Evolutionary conservation across 2,329 filamentous ascomycete species (phyloP), one percentile per base, ranked within the genome.

Genomic region (Plectosphaerella sp.): DNA sequence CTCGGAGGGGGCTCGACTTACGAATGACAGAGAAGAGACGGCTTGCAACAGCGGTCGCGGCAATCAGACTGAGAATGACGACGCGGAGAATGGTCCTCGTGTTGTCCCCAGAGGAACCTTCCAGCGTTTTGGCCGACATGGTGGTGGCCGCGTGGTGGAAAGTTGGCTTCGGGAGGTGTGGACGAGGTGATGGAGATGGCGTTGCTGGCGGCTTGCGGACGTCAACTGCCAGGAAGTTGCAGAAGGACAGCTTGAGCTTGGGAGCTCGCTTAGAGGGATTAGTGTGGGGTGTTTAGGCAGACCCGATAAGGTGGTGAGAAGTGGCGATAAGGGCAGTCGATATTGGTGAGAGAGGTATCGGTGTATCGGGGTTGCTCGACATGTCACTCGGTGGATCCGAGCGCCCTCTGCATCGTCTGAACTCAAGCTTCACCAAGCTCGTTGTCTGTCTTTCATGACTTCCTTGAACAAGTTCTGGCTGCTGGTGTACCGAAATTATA

Each of bases 21-120:
- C 94, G 89, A 73, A 99, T 97, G 61, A 99, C 94, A 65, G 91
- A 97, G 81, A 99, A 99, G 61, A 99, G 80, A 73, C 94, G 90
- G 73, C 92, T 96, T 61, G 92, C 84, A 67, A 97, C 83, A 61
- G 93, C 91, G 57, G 94, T 92, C 53, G 84, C 91, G 59, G 94
- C 94, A 72, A 99, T 97, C 66, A 93, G 84, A 66, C 79, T 81
- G 63, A 99, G 84, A 74, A 99, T 99, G 66, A 95, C 80, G 62
- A 97, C 84, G 67, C 92, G 86, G 59, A 99, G 78, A 64, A 97
- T 74, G 59, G 90, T 88, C 70, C 92, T 86, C 57, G 90, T 89
- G 71, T 86, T 97, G 72, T 86, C 88, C 76, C 89, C 85, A 67
- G 91, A 81, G 68, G 94, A 79, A 64, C 77, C 70, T 60, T 78